A percentile compares a stretch with the other conserved stretches of the same genome.
phyloP scores from a whole-genome alignment of 2,329 filamentous ascomycete genomes.

The Pseudogymnoascus sp. region DNA sequence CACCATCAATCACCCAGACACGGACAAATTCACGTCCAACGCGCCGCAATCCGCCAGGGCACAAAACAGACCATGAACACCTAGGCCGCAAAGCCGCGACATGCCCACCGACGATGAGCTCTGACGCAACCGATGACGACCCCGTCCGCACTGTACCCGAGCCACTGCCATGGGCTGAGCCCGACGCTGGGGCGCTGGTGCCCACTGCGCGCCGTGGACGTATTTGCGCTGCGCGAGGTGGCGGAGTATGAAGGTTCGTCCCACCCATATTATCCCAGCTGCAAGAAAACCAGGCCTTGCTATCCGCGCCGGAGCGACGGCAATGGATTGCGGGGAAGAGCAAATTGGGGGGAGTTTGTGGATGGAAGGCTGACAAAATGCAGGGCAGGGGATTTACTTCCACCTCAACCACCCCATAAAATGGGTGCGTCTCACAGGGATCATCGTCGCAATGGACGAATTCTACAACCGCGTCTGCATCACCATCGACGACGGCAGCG shows the following conservation, averaged over 20 bases:
- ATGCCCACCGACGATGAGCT: conserved; percentile 9
- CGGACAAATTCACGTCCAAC: neutral
- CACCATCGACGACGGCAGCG: conserved; percentile 58
- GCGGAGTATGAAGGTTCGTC: conserved; percentile 44
- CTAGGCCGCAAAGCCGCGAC: neutral
- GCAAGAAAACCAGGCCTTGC: neutral
- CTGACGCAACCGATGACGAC: conserved; percentile 8
- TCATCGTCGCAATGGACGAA: conserved; percentile 56
- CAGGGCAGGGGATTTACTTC: conserved; percentile 54
- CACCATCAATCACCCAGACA: neutral
- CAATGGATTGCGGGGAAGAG: neutral
- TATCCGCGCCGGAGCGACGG: neutral
- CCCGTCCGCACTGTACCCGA: conserved; percentile 41
- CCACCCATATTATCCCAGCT: neutral
- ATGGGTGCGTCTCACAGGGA: conserved; percentile 63
- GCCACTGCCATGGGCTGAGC: conserved; percentile 55
- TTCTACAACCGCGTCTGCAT: conserved; percentile 39
- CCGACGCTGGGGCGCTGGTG: conserved; percentile 54
- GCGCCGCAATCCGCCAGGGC: neutral
- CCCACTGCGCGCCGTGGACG: conserved; percentile 42
- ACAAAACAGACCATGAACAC: neutral
- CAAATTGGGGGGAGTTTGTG: neutral
- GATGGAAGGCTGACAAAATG: neutral
- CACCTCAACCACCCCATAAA: conserved; percentile 66
- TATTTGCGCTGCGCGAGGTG: conserved; percentile 39